Evolutionary conservation across 192 early-diverging fungal species (phyloP).

Genomic region (Entomortierella parvispora): DNA sequence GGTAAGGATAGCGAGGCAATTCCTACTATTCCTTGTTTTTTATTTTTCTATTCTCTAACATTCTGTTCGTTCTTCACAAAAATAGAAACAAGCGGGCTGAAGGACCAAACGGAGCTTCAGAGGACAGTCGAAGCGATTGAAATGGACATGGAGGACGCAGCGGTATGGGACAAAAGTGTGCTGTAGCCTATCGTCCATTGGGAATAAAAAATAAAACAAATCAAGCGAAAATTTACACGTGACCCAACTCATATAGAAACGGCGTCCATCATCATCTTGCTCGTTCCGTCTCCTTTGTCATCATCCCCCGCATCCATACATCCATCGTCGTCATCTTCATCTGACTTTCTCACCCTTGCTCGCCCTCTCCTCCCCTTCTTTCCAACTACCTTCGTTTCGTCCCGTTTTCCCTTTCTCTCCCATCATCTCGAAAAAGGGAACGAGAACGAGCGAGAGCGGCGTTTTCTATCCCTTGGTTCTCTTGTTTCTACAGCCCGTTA

Average conservation of each 20-base stretch:
- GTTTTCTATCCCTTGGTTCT: background rate
- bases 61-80: too few species aligned
- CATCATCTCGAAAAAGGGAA: background rate
- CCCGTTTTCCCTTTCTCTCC: background rate
- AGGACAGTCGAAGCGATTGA: background rate
- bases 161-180: background rate
- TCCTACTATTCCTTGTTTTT: too few species aligned
- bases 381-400: background rate
- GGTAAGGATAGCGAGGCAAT: slow-evolving; percentile 9
- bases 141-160: background rate
- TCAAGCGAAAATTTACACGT: too few species aligned
- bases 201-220: too few species aligned
- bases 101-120: background rate
- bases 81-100: background rate
- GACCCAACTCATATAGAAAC: too few species aligned
- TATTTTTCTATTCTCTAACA: too few species aligned
- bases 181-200: too few species aligned
- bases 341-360: background rate
- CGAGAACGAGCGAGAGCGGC: background rate
- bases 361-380: background rate
- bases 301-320: background rate
- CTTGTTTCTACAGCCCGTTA: too few species aligned
- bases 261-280: background rate
- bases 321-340: background rate
- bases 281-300: slow-evolving; percentile 1